Conservation (phyloP, 2,329 filamentous ascomycete genomes). For the Capronia coronata region DNA sequence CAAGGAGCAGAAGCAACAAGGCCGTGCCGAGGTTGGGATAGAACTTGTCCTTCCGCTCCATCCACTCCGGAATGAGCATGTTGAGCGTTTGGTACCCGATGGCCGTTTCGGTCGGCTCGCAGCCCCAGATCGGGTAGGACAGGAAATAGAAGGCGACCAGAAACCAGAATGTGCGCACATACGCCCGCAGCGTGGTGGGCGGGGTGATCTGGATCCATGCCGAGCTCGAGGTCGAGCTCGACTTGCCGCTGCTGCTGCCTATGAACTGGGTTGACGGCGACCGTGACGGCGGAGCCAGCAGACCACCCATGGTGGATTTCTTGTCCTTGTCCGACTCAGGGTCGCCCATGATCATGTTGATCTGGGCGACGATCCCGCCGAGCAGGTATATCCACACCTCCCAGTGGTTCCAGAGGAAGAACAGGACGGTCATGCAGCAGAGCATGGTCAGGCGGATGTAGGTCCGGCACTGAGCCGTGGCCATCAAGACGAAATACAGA, state of each 20-base stretch:
- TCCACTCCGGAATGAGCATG: neutral
- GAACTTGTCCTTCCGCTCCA: constrained; percentile 6
- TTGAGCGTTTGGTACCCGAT: neutral
- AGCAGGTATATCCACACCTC: constrained; percentile 5
- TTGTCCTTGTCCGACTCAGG: neutral
- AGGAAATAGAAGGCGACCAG: constrained; percentile 1
- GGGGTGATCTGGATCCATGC: neutral
- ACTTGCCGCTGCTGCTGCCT: no score
- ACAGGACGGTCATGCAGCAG: neutral
- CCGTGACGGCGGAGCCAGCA: neutral
- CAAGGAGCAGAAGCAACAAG: neutral
- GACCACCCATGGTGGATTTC: neutral
- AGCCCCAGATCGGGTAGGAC: constrained; percentile 3
- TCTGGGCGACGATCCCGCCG: constrained; percentile 4
- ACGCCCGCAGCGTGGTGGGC: neutral
- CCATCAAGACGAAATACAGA: constrained; percentile 3
- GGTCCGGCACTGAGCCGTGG: neutral
- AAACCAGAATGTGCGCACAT: neutral
- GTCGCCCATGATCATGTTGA: constrained; percentile 1
- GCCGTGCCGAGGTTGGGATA: constrained; percentile 1
- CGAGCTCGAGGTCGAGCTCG: no score
- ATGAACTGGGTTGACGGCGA: neutral
- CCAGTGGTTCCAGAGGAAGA: neutral
- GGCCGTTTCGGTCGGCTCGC: neutral
- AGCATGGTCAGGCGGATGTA: neutral